Conservation (phyloP, 179 eudicot genomes). For the Beta macrorhiza region DNA sequence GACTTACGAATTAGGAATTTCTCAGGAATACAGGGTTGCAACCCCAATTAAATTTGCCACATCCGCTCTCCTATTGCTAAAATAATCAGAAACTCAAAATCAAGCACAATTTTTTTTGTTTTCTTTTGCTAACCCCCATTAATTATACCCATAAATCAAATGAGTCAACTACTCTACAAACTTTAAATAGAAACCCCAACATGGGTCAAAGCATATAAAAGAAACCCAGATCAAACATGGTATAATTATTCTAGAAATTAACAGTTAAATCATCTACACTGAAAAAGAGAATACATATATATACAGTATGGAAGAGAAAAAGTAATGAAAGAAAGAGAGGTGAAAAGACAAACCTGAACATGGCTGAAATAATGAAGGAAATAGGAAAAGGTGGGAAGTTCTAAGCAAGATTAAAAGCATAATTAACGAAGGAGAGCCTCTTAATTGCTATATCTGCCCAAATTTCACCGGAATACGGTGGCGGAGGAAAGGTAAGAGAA, state of each 20-base stretch:
- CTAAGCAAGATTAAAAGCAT: background rate
- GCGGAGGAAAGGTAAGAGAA: background rate
- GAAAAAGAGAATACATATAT: background rate
- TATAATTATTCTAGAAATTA: background rate
- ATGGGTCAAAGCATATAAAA: background rate
- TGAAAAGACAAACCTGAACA: slow-evolving; percentile 25
- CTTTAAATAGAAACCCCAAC: background rate
- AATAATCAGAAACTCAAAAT: background rate
- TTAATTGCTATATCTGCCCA: background rate
- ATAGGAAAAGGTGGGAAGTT: background rate
- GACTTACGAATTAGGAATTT: too few species aligned
- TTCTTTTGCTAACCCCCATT: background rate
- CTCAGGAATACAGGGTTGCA: too few species aligned
- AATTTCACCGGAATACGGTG: background rate
- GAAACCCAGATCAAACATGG: background rate
- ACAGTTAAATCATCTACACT: background rate
- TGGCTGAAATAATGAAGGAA: slow-evolving; percentile 14
- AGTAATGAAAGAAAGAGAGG: background rate
- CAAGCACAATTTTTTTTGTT: background rate
- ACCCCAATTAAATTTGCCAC: background rate
- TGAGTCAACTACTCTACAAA: background rate
- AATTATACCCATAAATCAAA: background rate
- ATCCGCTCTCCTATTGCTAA: background rate
- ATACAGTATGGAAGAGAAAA: background rate
- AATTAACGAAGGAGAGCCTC: background rate